Base-by-base conservation (phyloP, 2,329 filamentous ascomycete species). In the Onygena corvina region DNA sequence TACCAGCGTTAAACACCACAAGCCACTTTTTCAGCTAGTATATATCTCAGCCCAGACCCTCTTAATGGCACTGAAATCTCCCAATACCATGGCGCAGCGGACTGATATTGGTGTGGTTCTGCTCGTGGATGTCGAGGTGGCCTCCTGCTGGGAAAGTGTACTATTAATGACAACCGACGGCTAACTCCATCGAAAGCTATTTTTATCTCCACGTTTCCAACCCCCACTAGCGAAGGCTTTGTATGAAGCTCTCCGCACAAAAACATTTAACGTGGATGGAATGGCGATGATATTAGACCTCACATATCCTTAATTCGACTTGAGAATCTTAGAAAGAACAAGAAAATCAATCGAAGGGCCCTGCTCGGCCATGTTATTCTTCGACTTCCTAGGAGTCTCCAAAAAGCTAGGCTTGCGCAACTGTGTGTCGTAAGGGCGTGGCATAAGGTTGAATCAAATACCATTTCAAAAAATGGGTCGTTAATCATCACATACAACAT, bases 71-170 rank as follows among this genome's bases (percentile, higher is more conserved):
- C 36, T 40, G 36, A 40, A 40, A 40, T 40, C 36, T 40, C 36
- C 36, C 36, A 40, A 40, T 25, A 25, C 36, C 36, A 40, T 40
- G 36, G 36, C 18, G 36, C 36, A 23, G 36, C 18, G 36, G 36
- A 23, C 20, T 40, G n/a, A n/a, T n/a, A 4, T 12, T 25, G 9
- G 36, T 23, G 36, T 40, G 36, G 36, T 21, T 21, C 36, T 40
- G 11, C 36, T 21, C 36, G 36, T 23, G 20, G 27, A 9, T 38
- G 36, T n/a, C n/a, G 18, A 23, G 20, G 12, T 40, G 36, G 36
- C 25, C 11, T 8, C 18, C 25, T 38, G 34, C 5, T 38, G 8
- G 20, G 36, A 40, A 40, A 23, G 14, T 40, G 20, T 40, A 21
- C 20, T 40, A 40, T 40, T 40, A 23, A 40, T 40, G 36, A 40